A percentile compares a stretch with the other conserved stretches of the same genome.
Conservation (phyloP, 2,329 filamentous ascomycete genomes). For the Apiospora sp. region DNA sequence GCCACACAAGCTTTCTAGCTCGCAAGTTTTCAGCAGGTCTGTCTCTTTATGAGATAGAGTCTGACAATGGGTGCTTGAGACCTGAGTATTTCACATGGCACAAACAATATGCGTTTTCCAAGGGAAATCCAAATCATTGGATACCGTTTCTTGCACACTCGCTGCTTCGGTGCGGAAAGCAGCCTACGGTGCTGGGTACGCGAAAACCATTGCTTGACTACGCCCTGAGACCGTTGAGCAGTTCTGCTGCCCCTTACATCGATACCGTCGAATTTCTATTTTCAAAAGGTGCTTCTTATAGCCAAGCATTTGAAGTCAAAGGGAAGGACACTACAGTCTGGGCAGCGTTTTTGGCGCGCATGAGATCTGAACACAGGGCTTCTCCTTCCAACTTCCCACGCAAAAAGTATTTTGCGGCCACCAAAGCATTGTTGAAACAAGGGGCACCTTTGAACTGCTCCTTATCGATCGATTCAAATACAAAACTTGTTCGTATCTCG, state of each 20-base stretch:
- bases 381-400: no score
- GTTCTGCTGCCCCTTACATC: neutral
- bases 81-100: no score
- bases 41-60: neutral
- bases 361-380: neutral
- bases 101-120: no score
- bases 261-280: neutral
- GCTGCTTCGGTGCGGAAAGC: no score
- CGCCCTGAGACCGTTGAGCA: neutral
- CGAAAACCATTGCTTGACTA: neutral
- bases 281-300: neutral
- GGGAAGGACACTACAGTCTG: neutral
- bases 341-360: neutral
- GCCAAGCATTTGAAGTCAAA: neutral
- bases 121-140: no score
- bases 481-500: no score
- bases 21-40: neutral
- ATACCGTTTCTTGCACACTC: no score
- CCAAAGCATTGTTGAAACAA: neutral
- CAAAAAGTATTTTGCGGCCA: neutral
- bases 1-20: neutral
- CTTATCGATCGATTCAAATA: neutral
- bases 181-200: fast-evolving
- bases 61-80: no score
- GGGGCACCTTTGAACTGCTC: neutral